Conservation (phyloP, 2,329 filamentous ascomycete species). For the Nemania serpens region DNA sequence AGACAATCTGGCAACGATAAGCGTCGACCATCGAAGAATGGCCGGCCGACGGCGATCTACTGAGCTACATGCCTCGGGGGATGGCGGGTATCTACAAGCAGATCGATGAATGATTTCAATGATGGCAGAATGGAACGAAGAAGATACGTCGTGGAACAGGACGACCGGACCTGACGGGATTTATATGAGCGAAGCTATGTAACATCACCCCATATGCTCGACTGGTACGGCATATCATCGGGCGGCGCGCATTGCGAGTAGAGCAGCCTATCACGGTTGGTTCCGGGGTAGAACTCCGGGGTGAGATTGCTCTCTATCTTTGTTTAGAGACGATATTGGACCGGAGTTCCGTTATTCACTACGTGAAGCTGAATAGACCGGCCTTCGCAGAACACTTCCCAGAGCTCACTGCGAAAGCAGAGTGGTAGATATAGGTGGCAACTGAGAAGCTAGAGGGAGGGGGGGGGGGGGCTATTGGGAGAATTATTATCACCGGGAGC, state of each 20-base stretch:
- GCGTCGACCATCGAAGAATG: not conserved
- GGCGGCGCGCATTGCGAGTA: constrained; percentile 9
- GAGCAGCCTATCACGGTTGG: constrained; percentile 6
- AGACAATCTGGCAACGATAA: not conserved
- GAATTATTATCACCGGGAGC: not conserved
- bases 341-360: constrained; percentile 32
- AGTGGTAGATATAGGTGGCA: not conserved
- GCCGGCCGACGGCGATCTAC: not conserved
- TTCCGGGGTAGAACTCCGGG: constrained; percentile 8
- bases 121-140: not conserved
- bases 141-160: not conserved
- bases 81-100: not conserved
- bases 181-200: constrained; percentile 7
- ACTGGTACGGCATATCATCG: constrained; percentile 12
- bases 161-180: not conserved
- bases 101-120: not conserved
- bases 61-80: not conserved
- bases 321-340: constrained; percentile 29
- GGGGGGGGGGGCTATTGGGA: not conserved
- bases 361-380: constrained; percentile 22
- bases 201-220: constrained; percentile 2
- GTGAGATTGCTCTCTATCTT: constrained; percentile 13
- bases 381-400: constrained; percentile 9
- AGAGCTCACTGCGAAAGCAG: not conserved
- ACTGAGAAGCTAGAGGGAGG: not conserved